Base-by-base conservation (phyloP, 2,329 filamentous ascomycete genomes). In the Clarireedia sp. region DNA sequence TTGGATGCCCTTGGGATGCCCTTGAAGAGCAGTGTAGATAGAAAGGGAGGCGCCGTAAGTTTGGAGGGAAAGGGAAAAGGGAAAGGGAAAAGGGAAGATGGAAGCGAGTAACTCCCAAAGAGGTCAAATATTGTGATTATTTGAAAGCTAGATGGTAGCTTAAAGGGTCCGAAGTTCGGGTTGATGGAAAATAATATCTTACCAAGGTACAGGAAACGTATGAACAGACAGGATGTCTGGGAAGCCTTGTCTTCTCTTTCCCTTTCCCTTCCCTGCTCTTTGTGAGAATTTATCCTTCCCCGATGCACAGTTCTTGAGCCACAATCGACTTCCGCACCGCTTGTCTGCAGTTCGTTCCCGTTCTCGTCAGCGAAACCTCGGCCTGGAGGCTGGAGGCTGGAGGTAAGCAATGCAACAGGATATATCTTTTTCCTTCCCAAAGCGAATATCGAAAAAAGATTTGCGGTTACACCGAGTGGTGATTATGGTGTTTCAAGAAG, bases 111-210 rank as follows among this genome's bases (percentile, higher is more conserved):
- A 33, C 12, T 14, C 29, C 29, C 19, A n/a, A 38, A n/a, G 5
- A 38, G 16, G 12, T 1, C 5, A 38, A 14, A n/a, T n/a, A n/a
- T n/a, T 16, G 29, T 21, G 19, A 37, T 23, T 17, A 21, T 12
- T 33, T 14, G 10, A 26, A 53, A 9, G 33, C n/a, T 21, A 7
- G 23, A 43, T 54, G 45, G 16, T 23, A 10, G 19, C 21, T 41
- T 17, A 9, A 49, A 10, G 26, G 37, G 4, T 43, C 10, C 9
- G 24, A 19, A 36, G 24, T 5, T 54, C 24, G 37, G 37, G 48
- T 33, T 45, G 9, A 38, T 49, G 48, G 38, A 19, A 37, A 26
- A 54, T n/a, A 54, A 47, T 14, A 37, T 54, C 52, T 54, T 54
- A 54, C 52, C 19, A 50, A 17, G 33, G 10, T 21, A 37, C 8